Evolutionary conservation across 495 filamentous ascomycete species (phyloP).

Genomic region (Aspergillus homomorphus): DNA sequence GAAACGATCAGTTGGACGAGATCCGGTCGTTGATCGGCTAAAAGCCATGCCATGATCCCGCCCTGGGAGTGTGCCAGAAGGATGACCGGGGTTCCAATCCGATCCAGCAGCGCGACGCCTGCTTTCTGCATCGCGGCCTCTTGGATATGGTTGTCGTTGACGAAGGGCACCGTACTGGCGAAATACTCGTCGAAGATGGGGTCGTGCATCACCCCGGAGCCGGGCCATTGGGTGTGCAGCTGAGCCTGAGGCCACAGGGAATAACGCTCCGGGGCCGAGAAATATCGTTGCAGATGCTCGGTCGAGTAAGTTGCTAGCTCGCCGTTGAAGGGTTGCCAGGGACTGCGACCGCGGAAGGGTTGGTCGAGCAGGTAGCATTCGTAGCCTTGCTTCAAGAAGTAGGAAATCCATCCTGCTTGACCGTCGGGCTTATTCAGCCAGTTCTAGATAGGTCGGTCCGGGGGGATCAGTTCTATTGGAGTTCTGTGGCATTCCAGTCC

Average conservation of each 20-base stretch:
- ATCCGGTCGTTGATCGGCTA: constrained; percentile 43
- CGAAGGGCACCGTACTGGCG: constrained; percentile 41
- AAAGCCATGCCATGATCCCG: constrained; percentile 47
- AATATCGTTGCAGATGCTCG: constrained; percentile 35
- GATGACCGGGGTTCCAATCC: constrained; percentile 42
- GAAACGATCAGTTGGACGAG: constrained; percentile 48
- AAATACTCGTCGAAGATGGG: constrained; percentile 45
- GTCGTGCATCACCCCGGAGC: constrained; percentile 42
- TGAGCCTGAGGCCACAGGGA: constrained; percentile 42
- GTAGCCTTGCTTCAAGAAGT: constrained; percentile 44
- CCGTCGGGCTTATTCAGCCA: constrained; percentile 50
- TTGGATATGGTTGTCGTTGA: constrained; percentile 29
- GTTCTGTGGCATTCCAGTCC: too few relatives aligned
- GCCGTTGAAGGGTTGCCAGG: constrained; percentile 30
- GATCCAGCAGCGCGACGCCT: constrained; percentile 44
- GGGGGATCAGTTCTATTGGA: background rate
- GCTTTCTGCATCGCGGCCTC: constrained; percentile 44
- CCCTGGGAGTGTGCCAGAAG: constrained; percentile 54
- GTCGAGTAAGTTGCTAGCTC: constrained; percentile 29
- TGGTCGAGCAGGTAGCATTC: constrained; percentile 46
- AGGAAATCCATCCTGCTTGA: constrained; percentile 45
- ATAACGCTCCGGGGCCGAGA: constrained; percentile 36
- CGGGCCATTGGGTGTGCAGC: constrained; percentile 51
- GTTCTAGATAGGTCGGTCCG: constrained; percentile 24
- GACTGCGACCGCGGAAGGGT: constrained; percentile 41